Evolutionary conservation across 2,329 filamentous ascomycete species (phyloP), one percentile per base, ranked within the genome.

Genomic region (Apiospora arundinis): DNA sequence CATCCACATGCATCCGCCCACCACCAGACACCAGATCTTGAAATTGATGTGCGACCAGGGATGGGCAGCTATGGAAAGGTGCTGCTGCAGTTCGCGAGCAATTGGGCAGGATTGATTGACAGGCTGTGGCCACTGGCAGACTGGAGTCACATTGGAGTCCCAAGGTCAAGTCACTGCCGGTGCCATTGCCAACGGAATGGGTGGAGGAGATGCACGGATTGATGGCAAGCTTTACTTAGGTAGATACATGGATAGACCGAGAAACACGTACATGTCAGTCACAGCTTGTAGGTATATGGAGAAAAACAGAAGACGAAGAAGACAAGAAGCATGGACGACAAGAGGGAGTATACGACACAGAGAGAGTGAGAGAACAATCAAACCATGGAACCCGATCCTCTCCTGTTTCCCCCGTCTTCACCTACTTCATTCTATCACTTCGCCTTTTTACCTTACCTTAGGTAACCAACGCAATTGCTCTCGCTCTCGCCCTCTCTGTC

Each of bases 1-100:
- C 56, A 60, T 60, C 56, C 56, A 40, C 56, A 63, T 63, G 56
- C 56, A 63, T 63, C 56, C 56, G 56, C 56, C 56, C 56, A 63
- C 56, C 56, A 63, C 56, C 56, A 63, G 56, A 63, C 56, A 63
- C 56, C 56, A 63, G 56, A 63, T 63, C 56, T 63, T 63, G 56
- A 63, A 63, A 63, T 63, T 63, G 56, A 63, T 63, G 56, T 63
- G 56, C 56, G 56, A 63, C 56, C 56, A 63, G 56, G 56, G 56
- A 63, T 63, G 56, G 56, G 56, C 32, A 63, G 56, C 32, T 40
- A 63, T 63, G 56, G 56, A 40, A 63, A 63, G 56, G 56, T 63
- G 56, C 32, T 40, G 56, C 56, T 63, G 56, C 56, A 63, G 32
- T 63, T 63, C 56, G 56, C 56, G 32, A 40, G 56, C 32, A 63